Evolutionary conservation across 2,329 filamentous ascomycete species (phyloP), one percentile per base, ranked within the genome.

Genomic region (Trichoderma afroharzianum): DNA sequence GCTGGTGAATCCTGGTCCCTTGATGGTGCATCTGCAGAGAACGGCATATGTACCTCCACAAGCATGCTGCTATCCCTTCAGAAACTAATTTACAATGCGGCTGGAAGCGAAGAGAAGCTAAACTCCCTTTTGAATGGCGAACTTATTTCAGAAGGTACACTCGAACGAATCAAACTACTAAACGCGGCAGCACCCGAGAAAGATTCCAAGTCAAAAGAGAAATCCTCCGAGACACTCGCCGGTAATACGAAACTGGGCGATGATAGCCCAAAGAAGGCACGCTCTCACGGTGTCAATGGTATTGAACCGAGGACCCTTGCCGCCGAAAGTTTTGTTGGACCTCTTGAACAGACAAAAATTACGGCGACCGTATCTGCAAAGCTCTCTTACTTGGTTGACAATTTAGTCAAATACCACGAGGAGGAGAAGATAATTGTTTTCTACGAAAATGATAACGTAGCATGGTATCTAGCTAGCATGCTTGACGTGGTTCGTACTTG

Each of bases 381-480:
- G 80, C 85, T 98, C 3, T 95, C 92, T 3, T 97, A 98, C 77
- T 84, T 98, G 6, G 83, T 97, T 21, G 91, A 94, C 68, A 86
- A 88, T 36, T 90, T 98, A 14, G 80, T 90, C 6, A 84, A 87
- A 67, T 85, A 95, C 73, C 89, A 96, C 68, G 80, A 85, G 1
- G 82, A 87, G 0, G 94, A 97, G 77, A 97, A 98, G 80, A 96
- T 97, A 4, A 89, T 98, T 67, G 88, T 98, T 11, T 98, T 98
- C 80, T 98, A 97, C 79, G 94, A 97, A 73, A 92, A 92, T 36
- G 92, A 96, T 72, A 95, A 97, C 75, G 87, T 92, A 2, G 95
- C 94, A 1, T 97, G 89, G 80, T 97, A 97, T 81, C 88, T 98
- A 50, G 92, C 93, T 0, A 91, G 94, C 77, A 90, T 92, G 33